Base-by-base conservation (phyloP, 2,329 filamentous ascomycete species). In the Sarocladium strictum region DNA sequence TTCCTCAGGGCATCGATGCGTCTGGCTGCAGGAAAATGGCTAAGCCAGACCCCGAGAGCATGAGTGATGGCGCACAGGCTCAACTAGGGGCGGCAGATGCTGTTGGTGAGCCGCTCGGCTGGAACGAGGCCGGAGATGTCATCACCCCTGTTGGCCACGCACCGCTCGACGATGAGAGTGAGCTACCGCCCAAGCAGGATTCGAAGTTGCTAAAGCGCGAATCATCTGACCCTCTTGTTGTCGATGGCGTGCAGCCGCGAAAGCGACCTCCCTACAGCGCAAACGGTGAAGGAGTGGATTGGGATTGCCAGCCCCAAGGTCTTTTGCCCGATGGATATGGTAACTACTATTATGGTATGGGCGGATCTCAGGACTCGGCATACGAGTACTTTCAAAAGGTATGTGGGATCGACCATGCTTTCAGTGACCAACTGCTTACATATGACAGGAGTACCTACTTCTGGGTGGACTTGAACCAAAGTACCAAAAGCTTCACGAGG, bases 1-100 rank as follows among this genome's bases (percentile, higher is more conserved):
- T 93, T 75, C 90, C 92, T 0, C 80, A 89, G 59, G 75, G 75
- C 37, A 71, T 97, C 12, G 90, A 96, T 69, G 85, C 87, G 10
- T 88, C 86, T 24, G 91, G 91, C 4, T 96, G 91, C 67, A 86
- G 89, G 63, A 76, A 72, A 55, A 78, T 80, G 1, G 76, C 75
- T 1, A 67, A 67, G 11, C 61, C 61, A 3, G 40, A 64, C 19
- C 55, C 59, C 5, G 58, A 64, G 49, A 58, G 58, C 21, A 62
- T 69, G 15, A 75, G 69, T 53, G 53, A 61, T 15, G 65, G 69
- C 27, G 70, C 69, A 0, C 66, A 72, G 61, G 59, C 66, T 12
- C 68, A 70, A 53, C 52, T 69, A 3, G 69, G 72, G 21, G 65
- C 67, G 1, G 61, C 65, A 11, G 65, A 65, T 1, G 63, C 64